A percentile compares a stretch with the other conserved stretches of the same genome.
phyloP scores from a whole-genome alignment of 495 filamentous ascomycete genomes.

The Aspergillus cavernicola region DNA sequence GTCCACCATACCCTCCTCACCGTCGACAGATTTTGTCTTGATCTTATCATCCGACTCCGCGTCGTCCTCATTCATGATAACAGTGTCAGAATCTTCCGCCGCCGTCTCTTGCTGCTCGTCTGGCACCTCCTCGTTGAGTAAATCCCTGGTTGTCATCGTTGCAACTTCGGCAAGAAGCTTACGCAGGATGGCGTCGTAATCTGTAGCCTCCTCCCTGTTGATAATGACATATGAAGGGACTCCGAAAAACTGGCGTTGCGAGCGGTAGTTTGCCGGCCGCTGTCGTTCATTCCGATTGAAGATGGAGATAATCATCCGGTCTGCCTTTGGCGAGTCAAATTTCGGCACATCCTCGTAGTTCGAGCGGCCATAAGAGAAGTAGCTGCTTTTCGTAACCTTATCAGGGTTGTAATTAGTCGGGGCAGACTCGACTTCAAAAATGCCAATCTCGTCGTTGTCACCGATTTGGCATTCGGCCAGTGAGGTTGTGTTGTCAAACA shows the following conservation, averaged over 20 bases:
- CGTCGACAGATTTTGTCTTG: slow-evolving; percentile 72
- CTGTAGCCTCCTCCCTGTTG: slow-evolving; percentile 56
- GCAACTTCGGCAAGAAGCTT: slow-evolving; percentile 58
- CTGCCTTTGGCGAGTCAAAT: slow-evolving; percentile 61
- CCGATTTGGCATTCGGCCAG: slow-evolving; percentile 66
- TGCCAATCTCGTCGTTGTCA: slow-evolving; percentile 58
- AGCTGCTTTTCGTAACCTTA: slow-evolving; percentile 41
- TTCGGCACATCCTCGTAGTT: slow-evolving; percentile 55
- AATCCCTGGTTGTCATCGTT: slow-evolving; percentile 58
- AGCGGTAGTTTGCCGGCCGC: slow-evolving; percentile 43
- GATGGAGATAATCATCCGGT: slow-evolving; percentile 73
- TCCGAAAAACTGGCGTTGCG: slow-evolving; percentile 42
- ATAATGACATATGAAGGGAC: slow-evolving; percentile 58
- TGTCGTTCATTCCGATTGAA: slow-evolving; percentile 61
- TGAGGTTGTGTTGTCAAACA: slow-evolving; percentile 62
- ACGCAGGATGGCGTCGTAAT: slow-evolving; percentile 55
- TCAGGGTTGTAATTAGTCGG: slow-evolving; percentile 70
- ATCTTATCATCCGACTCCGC: slow-evolving; percentile 68
- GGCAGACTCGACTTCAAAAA: slow-evolving; percentile 74
- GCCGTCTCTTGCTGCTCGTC: slow-evolving; percentile 24
- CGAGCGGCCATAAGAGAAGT: slow-evolving; percentile 43
- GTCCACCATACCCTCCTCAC: slow-evolving; percentile 88
- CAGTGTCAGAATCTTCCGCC: slow-evolving; percentile 66
- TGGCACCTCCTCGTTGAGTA: slow-evolving; percentile 50
- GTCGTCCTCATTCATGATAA: slow-evolving; percentile 71